phyloP scores from a whole-genome alignment of 352 stramenopile species.

The Phytophthora megakarya region DNA sequence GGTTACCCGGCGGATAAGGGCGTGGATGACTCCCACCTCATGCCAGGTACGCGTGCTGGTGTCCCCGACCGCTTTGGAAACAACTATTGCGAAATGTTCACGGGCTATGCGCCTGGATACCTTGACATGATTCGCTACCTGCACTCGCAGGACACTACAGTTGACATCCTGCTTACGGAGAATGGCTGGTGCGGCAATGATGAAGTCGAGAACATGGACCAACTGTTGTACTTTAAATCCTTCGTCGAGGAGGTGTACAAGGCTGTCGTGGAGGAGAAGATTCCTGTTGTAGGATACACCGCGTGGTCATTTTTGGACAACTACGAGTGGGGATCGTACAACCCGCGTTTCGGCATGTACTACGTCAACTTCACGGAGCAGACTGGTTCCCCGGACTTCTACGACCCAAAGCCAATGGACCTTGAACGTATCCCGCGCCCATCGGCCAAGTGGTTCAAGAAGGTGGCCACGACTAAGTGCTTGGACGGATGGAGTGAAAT shows the following conservation, averaged over 20 bases:
- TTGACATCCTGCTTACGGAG: conserved; percentile 49
- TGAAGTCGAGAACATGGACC: conserved; percentile 48
- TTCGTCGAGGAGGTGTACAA: conserved; percentile 50
- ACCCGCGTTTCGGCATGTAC: conserved; percentile 64
- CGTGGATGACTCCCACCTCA: conserved; percentile 52
- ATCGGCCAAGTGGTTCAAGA: conserved; percentile 48
- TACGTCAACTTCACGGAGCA: conserved; percentile 62
- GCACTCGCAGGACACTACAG: conserved; percentile 41
- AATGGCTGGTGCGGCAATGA: conserved; percentile 54
- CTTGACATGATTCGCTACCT: conserved; percentile 44
- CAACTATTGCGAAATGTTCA: conserved; percentile 49
- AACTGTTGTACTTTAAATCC: conserved; percentile 51
- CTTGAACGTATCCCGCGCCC: conserved; percentile 43
- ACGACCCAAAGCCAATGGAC: conserved; percentile 37
- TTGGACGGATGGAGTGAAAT: conserved; percentile 33
- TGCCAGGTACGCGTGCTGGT: conserved; percentile 58
- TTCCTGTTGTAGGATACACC: conserved; percentile 38
- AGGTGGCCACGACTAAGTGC: conserved; percentile 40
- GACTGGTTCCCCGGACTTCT: conserved; percentile 31
- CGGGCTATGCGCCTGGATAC: conserved; percentile 49
- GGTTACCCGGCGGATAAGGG: conserved; percentile 50
- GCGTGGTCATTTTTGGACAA: conserved; percentile 50
- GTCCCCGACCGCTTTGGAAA: conserved; percentile 38
- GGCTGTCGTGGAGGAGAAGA: conserved; percentile 43
- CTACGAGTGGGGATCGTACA: conserved; percentile 53